Percentiles rank a stretch among this genome's conserved stretches.
Conservation (phyloP, 2,329 filamentous ascomycete genomes). For the Alternaria triticimaculans region DNA sequence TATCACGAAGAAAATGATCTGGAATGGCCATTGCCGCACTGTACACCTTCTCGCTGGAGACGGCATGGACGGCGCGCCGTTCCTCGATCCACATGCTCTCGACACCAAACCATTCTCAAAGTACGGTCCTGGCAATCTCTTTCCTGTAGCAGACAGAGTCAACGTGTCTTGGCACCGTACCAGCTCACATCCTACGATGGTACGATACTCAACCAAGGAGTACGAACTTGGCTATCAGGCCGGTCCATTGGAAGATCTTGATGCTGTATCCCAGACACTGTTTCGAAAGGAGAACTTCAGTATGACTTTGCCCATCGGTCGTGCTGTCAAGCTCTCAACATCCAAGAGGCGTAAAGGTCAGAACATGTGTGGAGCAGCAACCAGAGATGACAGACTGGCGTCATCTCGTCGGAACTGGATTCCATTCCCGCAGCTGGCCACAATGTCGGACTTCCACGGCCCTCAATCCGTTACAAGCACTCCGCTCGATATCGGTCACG, state of each 20-base stretch:
- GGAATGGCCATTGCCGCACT: slow-evolving; percentile 28
- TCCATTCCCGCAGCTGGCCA: neutral
- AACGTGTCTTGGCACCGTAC: slow-evolving; percentile 31
- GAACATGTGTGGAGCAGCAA: slow-evolving; percentile 3
- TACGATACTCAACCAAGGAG: slow-evolving; percentile 23
- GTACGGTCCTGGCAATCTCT: slow-evolving; percentile 18
- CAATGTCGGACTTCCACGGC: neutral
- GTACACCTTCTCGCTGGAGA: slow-evolving; percentile 29
- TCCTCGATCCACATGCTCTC: slow-evolving; percentile 26
- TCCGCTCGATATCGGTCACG: neutral
- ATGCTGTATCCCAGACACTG: slow-evolving; percentile 18
- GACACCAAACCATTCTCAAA: slow-evolving; percentile 16
- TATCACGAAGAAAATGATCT: slow-evolving; percentile 32
- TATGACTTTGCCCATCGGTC: slow-evolving; percentile 10
- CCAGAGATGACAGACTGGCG: neutral
- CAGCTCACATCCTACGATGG: slow-evolving; percentile 19
- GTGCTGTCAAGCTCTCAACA: slow-evolving; percentile 7
- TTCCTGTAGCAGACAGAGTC: slow-evolving; percentile 16
- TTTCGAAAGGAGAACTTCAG: slow-evolving; percentile 4
- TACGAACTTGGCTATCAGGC: slow-evolving; percentile 20
- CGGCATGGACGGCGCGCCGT: slow-evolving; percentile 19
- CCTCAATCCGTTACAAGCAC: neutral
- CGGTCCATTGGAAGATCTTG: slow-evolving; percentile 27
- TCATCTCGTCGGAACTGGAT: neutral
- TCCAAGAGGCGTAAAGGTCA: slow-evolving; percentile 11